Conservation (phyloP, 2,329 filamentous ascomycete species). For the Aspergillus brasiliensis region DNA sequence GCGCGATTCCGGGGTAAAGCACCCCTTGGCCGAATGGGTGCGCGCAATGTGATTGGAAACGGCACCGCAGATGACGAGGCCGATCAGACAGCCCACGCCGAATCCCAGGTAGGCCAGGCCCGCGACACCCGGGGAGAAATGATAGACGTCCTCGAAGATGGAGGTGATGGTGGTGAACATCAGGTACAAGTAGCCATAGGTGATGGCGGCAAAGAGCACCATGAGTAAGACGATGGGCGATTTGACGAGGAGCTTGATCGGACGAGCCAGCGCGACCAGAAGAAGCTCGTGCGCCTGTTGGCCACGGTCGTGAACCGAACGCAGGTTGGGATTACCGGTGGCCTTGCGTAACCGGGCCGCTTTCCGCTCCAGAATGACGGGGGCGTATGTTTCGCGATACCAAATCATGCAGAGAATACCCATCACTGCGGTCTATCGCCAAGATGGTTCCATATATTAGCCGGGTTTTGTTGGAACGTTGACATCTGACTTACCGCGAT, state of each 20-base stretch:
- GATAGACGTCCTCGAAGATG: conserved; percentile 50
- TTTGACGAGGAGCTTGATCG: conserved; percentile 26
- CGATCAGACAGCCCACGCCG: conserved; percentile 40
- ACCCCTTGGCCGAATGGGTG: conserved; percentile 25
- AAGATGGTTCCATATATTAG: not conserved
- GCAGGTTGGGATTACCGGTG: conserved; percentile 24
- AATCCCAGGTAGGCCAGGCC: conserved; percentile 50
- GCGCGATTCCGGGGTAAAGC: conserved; percentile 45
- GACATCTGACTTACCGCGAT: conserved; percentile 29
- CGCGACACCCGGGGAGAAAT: conserved; percentile 42
- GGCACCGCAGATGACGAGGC: conserved; percentile 34
- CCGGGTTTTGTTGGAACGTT: not conserved
- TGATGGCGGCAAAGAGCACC: conserved; percentile 50
- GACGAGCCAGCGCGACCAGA: conserved; percentile 50
- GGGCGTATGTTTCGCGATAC: conserved; percentile 34
- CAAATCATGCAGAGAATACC: conserved; percentile 24
- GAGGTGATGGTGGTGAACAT: conserved; percentile 53
- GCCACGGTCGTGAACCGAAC: conserved; percentile 31
- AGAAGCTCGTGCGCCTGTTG: conserved; percentile 42
- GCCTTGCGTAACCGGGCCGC: conserved; percentile 27
- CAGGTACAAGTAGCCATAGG: conserved; percentile 57
- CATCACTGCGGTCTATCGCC: conserved; percentile 15
- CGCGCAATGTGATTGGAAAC: conserved; percentile 21
- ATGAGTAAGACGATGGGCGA: conserved; percentile 46
- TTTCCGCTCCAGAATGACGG: conserved; percentile 29